Conservation (phyloP, 768 basidiomycete genomes). For the Suillus clintonianus region DNA sequence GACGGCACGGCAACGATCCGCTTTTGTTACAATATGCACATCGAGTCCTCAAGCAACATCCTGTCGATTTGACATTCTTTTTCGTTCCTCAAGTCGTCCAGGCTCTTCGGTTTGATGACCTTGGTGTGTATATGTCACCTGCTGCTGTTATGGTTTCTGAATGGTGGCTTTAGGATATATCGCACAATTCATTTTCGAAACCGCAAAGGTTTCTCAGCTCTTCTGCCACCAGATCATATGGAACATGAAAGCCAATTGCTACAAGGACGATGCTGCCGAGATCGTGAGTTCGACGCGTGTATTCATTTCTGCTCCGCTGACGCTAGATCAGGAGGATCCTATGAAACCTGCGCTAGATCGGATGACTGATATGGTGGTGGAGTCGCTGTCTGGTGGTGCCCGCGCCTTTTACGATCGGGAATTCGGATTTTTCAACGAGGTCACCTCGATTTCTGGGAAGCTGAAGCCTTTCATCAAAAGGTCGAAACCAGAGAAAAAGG, state of each 20-base stretch:
- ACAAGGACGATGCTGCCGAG: conserved; percentile 87
- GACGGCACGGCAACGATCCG: conserved; percentile 80
- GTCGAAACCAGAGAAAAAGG: conserved; percentile 96
- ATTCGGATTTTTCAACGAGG: conserved; percentile 93
- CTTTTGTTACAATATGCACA: conserved; percentile 94
- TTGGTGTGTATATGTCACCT: conserved; percentile 53
- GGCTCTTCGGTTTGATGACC: conserved; percentile 85
- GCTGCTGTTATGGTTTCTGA: not conserved
- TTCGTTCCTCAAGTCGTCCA: conserved; percentile 99
- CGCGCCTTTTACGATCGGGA: conserved; percentile 91
- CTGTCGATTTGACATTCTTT: conserved; percentile 95
- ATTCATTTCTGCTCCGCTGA: conserved; percentile 5
- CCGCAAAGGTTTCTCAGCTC: conserved; percentile 92
- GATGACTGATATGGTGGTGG: conserved; percentile 80
- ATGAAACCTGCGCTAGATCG: conserved; percentile 95
- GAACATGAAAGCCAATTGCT: conserved; percentile 99
- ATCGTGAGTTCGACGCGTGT: conserved; percentile 48
- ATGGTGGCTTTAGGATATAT: conserved; percentile 71
- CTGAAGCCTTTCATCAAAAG: conserved; percentile 95
- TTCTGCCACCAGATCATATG: conserved; percentile 99
- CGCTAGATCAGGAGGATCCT: conserved; percentile 71
- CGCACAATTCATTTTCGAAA: conserved; percentile 93
- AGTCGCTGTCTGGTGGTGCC: conserved; percentile 86
- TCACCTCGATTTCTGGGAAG: conserved; percentile 98
- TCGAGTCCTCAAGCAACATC: conserved; percentile 91